Conservation (phyloP, 345 rosid genomes). For the Populus alba region DNA sequence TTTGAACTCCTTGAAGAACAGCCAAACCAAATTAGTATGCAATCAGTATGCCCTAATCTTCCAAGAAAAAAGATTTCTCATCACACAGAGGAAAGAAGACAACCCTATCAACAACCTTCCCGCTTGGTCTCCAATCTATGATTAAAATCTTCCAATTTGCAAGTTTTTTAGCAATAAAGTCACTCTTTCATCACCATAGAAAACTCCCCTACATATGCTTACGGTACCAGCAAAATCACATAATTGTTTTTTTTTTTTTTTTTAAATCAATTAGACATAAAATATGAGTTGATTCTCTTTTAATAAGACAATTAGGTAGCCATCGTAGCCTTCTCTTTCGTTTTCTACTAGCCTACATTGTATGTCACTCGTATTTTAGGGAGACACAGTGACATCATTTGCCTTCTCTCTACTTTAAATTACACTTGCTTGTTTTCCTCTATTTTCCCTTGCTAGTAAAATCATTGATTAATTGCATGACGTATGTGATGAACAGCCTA, state of each 20-base stretch:
- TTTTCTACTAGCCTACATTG: neutral
- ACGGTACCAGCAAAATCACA: neutral
- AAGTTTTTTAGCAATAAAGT: conserved; percentile 13
- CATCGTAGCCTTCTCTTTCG: neutral
- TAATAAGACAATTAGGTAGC: neutral
- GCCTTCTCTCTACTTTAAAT: conserved; percentile 12
- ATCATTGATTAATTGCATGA: neutral
- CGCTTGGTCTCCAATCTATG: neutral
- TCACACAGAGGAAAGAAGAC: neutral
- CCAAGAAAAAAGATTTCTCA: neutral
- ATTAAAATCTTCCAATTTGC: neutral
- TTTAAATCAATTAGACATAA: neutral
- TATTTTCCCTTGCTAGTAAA: neutral
- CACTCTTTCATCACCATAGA: conserved; percentile 7
- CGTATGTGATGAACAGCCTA: neutral
- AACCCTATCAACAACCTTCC: conserved; percentile 17
- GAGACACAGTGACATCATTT: conserved; percentile 20
- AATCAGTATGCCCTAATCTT: neutral
- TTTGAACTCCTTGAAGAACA: conserved; percentile 1
- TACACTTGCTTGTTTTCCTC: neutral
- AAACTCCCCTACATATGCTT: conserved; percentile 19
- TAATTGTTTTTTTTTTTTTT: neutral
- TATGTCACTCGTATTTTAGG: neutral
- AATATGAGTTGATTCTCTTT: conserved; percentile 32
- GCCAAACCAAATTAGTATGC: neutral